These are phyloP conservation scores for Claviceps cyperi DNA, from an alignment of 2,329 filamentous ascomycete species.

Conservation along the genomic window DNA sequence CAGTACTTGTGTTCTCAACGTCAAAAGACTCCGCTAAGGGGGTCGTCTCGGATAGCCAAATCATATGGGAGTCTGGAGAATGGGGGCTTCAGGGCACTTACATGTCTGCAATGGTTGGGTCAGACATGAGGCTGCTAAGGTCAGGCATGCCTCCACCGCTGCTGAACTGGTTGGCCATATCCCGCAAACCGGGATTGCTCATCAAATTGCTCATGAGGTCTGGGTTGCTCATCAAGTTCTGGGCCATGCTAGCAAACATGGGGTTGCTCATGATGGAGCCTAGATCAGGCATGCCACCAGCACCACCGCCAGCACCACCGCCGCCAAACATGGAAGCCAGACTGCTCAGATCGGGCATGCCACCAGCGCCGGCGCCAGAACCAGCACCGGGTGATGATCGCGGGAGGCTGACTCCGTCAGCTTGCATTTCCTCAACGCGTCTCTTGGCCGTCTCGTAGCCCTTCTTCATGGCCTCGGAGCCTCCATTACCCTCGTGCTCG, in stretches of 20 bases:
- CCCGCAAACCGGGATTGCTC: slow-evolving; percentile 76
- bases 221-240: slow-evolving; percentile 94
- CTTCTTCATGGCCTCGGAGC: slow-evolving; percentile 94
- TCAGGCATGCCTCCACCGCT: slow-evolving; percentile 80
- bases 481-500: slow-evolving; percentile 83
- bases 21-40: too few relatives aligned
- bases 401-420: slow-evolving; percentile 23
- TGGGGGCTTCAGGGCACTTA: slow-evolving; percentile 35
- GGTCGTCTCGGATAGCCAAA: too few relatives aligned
- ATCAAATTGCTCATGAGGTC: slow-evolving; percentile 84
- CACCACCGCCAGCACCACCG: slow-evolving; percentile 42
- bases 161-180: slow-evolving; percentile 74
- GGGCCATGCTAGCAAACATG: slow-evolving; percentile 95
- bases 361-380: slow-evolving; percentile 40
- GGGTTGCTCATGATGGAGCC: slow-evolving; percentile 86
- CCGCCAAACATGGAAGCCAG: slow-evolving; percentile 60
- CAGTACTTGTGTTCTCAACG: not conserved
- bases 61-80: too few relatives aligned
- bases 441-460: slow-evolving; percentile 88
- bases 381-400: slow-evolving; percentile 38
- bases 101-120: slow-evolving; percentile 87
- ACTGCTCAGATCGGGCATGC: slow-evolving; percentile 56
- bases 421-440: slow-evolving; percentile 66
- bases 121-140: slow-evolving; percentile 71
- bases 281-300: slow-evolving; percentile 78